These are phyloP conservation scores for Penicillium lividum DNA, from an alignment of 495 filamentous ascomycete species.

Conservation along the genomic window DNA sequence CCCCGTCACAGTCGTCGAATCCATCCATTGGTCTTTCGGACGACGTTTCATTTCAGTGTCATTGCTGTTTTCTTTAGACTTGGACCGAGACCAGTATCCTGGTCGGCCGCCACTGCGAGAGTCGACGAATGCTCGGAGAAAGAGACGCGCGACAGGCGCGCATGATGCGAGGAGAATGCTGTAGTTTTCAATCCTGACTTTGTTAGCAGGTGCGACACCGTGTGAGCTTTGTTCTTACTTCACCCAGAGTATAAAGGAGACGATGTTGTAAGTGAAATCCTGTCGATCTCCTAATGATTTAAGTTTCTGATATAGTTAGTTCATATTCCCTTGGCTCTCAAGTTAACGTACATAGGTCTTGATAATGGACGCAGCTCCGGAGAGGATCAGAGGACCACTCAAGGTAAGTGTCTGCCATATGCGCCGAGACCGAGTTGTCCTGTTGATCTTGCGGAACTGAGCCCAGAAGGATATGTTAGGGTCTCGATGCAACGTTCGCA, in stretches of 20 bases:
- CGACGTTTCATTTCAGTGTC: slow-evolving; percentile 24
- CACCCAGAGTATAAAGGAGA: slow-evolving; percentile 39
- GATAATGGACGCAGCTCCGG: slow-evolving; percentile 37
- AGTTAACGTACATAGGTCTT: slow-evolving; percentile 36
- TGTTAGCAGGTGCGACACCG: background rate
- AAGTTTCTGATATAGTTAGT: slow-evolving; percentile 24
- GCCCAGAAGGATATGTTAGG: slow-evolving; percentile 29
- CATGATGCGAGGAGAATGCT: slow-evolving; percentile 37
- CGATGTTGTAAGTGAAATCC: slow-evolving; percentile 41
- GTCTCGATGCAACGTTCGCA: slow-evolving; percentile 33
- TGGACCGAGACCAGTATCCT: slow-evolving; percentile 34
- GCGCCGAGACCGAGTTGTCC: slow-evolving; percentile 31
- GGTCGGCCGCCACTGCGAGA: slow-evolving; percentile 20
- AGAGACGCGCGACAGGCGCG: slow-evolving; percentile 35
- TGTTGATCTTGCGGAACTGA: slow-evolving; percentile 34
- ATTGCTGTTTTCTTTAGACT: slow-evolving; percentile 18
- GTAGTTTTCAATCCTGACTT: slow-evolving; percentile 39
- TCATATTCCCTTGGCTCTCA: too few species aligned
- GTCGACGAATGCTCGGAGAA: slow-evolving; percentile 32
- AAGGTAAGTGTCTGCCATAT: slow-evolving; percentile 40
- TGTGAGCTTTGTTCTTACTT: slow-evolving; percentile 26
- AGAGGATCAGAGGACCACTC: slow-evolving; percentile 34
- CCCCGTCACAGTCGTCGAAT: slow-evolving; percentile 19
- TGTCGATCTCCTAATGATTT: slow-evolving; percentile 31
- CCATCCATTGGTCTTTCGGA: slow-evolving; percentile 21